Evolutionary conservation across 306 rosid species (phyloP).

Genomic region (Dalbergia oliveri): DNA sequence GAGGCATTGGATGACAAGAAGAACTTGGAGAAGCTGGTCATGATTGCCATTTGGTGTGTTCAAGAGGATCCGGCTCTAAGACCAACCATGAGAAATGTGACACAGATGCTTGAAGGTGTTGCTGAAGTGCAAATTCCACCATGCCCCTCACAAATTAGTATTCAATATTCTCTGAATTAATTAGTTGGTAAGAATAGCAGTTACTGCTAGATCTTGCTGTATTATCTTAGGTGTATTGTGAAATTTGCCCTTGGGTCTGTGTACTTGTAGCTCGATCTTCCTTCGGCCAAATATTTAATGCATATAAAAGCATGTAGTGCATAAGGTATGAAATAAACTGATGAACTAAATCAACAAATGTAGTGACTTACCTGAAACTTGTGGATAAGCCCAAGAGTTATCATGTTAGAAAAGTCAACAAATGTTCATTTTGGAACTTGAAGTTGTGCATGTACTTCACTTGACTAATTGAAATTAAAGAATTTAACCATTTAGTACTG

Average conservation of each 20-base stretch:
- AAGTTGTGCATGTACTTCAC: too few relatives aligned
- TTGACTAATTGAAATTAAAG: too few relatives aligned
- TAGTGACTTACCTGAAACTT: background rate
- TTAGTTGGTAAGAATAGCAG: constrained; percentile 2
- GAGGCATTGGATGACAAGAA: constrained; percentile 50
- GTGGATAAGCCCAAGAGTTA: background rate
- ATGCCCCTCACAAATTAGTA: constrained; percentile 31
- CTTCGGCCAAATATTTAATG: background rate
- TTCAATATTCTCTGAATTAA: constrained; percentile 36
- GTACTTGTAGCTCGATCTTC: background rate
- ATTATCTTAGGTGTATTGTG: constrained; percentile 13
- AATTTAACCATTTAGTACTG: too few relatives aligned
- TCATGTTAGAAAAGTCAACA: background rate
- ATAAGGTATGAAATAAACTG: background rate
- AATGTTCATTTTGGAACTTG: too few relatives aligned
- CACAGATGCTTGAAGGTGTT: constrained; percentile 59
- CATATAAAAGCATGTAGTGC: background rate
- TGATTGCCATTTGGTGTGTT: constrained; percentile 53
- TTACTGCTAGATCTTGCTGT: background rate
- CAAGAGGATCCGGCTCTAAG: constrained; percentile 56
- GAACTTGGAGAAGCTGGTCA: constrained; percentile 44
- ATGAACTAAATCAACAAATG: background rate
- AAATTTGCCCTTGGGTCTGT: background rate
- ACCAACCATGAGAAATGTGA: constrained; percentile 49
- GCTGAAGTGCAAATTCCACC: constrained; percentile 52